Base-by-base conservation (phyloP, 345 rosid genomes). In the Clarkia xantiana region DNA sequence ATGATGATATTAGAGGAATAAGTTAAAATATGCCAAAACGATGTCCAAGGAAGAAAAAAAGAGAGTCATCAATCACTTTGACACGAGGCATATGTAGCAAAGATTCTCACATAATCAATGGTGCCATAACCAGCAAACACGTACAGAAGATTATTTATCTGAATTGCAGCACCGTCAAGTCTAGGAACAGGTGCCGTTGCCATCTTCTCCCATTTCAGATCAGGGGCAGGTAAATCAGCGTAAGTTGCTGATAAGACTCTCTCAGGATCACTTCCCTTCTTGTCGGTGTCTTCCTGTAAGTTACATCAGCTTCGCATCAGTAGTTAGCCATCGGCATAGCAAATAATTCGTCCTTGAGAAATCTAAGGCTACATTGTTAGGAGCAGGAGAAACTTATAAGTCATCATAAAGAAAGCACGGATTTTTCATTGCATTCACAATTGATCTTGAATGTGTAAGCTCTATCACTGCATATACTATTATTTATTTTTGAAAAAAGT, bases 111-210 rank as follows among this genome's bases (percentile, higher is more conserved):
- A 16, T 73, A 44, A 65, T 84, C 84, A 2, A 80, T 68, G 56
- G 67, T 64, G 38, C 68, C 82, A 47, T 81, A 88, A 52, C 95
- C 97, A 0, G 75, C 69, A 62, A 84, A 75, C 14, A 76, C 97
- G 22, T 76, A 84, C 17, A 88, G 63, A 18, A 76, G 82, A 61
- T 82, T 71, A 16, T 75, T 55, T 40, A 82, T 82, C 71, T 88
- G 94, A 18, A 82, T 69, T 0, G 94, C 66, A 46, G 76, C 74
- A 18, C 93, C 97, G 11, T 84, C 94, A 14, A 88, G 89, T 17
- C 95, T 84, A 49, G 94, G 89, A 53, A 84, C 97, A 0, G 94
- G 97, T 45, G 93, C 86, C 12, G 93, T 64, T 18, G 74, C 64
- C 86, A 88, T 70, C 62, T 68, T 57, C 72, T 84, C 86, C 94